These are phyloP conservation scores for Pseudogymnoascus sp. DNA, from an alignment of 2,329 filamentous ascomycete species.

Conservation along the genomic window DNA sequence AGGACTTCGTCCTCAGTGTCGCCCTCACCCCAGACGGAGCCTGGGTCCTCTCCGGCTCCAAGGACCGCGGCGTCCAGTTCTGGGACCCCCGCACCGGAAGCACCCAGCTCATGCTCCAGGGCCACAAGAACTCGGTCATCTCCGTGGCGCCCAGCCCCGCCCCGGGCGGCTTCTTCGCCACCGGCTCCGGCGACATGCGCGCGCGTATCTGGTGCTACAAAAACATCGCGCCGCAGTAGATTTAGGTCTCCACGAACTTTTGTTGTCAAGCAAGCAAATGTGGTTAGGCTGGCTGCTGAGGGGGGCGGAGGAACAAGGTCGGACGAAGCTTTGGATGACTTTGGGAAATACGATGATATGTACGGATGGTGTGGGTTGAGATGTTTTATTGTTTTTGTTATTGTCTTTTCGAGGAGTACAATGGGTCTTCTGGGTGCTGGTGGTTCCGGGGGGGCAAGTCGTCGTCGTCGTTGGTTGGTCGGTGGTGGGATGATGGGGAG, in stretches of 20 bases:
- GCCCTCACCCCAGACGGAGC: constrained; percentile 87
- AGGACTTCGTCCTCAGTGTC: constrained; percentile 95
- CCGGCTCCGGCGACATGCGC: constrained; percentile 94
- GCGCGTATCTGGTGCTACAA: constrained; percentile 93
- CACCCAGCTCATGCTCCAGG: constrained; percentile 96
- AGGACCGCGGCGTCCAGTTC: constrained; percentile 95
- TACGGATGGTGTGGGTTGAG: not conserved
- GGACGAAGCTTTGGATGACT: not conserved
- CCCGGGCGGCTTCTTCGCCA: constrained; percentile 75
- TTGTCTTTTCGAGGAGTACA: not conserved
- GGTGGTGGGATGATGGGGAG: not conserved
- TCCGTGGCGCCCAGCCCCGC: constrained; percentile 85
- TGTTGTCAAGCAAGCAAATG: not conserved
- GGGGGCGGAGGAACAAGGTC: not conserved
- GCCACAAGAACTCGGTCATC: constrained; percentile 98
- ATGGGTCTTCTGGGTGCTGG: not conserved
- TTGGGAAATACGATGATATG: not conserved
- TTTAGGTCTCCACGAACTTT: not conserved
- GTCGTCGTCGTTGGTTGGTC: not conserved
- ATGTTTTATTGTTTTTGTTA: not conserved
- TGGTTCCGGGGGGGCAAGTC: not conserved
- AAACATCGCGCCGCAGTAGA: constrained; percentile 26
- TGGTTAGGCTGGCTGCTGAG: not conserved
- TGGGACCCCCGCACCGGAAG: constrained; percentile 93
- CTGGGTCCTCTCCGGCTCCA: constrained; percentile 96